A percentile compares a stretch with the other conserved stretches of the same genome.
Evolutionary conservation across 2,329 filamentous ascomycete genomes (phyloP).

Genomic region (Lanzia echinophila): DNA sequence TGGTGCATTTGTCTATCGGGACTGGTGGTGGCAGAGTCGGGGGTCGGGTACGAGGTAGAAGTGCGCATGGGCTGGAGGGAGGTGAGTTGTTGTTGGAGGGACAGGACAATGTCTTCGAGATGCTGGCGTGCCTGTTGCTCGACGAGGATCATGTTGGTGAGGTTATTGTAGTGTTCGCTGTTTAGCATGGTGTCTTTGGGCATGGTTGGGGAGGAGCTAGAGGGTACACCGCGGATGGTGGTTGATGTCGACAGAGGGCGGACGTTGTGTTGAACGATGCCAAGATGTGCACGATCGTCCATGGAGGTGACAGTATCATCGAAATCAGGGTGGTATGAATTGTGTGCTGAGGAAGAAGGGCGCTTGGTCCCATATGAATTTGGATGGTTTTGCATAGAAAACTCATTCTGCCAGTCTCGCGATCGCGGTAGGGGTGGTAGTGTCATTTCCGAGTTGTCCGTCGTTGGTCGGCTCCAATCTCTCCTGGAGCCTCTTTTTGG

Average conservation of each 20-base stretch:
- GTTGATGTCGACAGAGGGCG: constrained; percentile 29
- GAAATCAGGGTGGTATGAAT: constrained; percentile 21
- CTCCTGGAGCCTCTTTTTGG: constrained; percentile 14
- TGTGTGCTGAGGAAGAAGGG: constrained; percentile 23
- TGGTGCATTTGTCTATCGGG: constrained; percentile 1
- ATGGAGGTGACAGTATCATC: constrained; percentile 14
- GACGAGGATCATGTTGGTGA: constrained; percentile 47
- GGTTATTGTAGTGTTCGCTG: constrained; percentile 43
- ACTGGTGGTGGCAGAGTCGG: neutral
- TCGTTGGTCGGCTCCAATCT: constrained; percentile 18
- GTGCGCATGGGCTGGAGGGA: constrained; percentile 12
- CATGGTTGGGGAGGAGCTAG: constrained; percentile 25
- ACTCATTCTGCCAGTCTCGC: constrained; percentile 12
- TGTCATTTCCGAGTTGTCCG: constrained; percentile 22
- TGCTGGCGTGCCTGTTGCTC: constrained; percentile 50
- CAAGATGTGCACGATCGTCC: constrained; percentile 7
- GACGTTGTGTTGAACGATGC: constrained; percentile 10
- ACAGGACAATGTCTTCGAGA: constrained; percentile 50
- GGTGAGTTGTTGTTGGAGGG: constrained; percentile 32
- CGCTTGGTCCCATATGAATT: constrained; percentile 21
- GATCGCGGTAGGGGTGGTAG: constrained; percentile 18
- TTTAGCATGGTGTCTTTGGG: constrained; percentile 25
- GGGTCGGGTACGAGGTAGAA: constrained; percentile 14
- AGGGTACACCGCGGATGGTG: constrained; percentile 25
- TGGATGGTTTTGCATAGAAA: constrained; percentile 13